Percentiles rank a stretch among this genome's conserved stretches.
These are phyloP conservation scores for Filobasidium wieringae DNA, from an alignment of 768 basidiomycete genomes.

Conservation along the genomic window DNA sequence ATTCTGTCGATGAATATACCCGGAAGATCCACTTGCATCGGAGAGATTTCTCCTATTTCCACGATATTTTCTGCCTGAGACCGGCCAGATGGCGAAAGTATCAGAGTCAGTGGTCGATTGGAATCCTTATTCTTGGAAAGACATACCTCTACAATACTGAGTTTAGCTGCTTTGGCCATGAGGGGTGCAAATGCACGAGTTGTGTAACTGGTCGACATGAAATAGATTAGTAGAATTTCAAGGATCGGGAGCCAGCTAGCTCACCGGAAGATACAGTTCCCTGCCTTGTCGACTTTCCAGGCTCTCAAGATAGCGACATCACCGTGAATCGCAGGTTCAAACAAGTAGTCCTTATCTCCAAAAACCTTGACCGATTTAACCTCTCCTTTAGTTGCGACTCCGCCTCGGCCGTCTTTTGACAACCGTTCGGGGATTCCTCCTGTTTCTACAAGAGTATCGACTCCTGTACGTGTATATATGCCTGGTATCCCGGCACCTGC, in stretches of 20 bases:
- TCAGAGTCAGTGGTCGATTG: background rate
- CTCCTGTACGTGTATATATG: conserved; percentile 31
- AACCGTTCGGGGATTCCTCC: conserved; percentile 28
- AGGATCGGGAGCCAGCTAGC: background rate
- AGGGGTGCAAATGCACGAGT: conserved; percentile 30
- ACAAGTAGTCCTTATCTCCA: conserved; percentile 29
- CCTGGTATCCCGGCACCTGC: conserved; percentile 33
- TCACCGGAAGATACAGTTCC: conserved; percentile 34
- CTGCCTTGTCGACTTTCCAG: conserved; percentile 36
- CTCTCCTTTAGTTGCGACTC: conserved; percentile 22
- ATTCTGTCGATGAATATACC: conserved; percentile 37
- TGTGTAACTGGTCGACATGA: conserved; percentile 23
- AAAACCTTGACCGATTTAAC: conserved; percentile 24
- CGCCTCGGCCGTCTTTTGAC: conserved; percentile 15
- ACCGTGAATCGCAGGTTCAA: conserved; percentile 35
- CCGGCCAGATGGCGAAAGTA: background rate
- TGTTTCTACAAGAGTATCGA: conserved; percentile 29
- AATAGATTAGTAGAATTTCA: background rate
- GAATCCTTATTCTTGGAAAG: background rate
- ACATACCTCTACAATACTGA: conserved; percentile 34
- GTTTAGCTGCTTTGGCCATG: conserved; percentile 29
- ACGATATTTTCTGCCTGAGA: conserved; percentile 35
- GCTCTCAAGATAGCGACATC: conserved; percentile 34
- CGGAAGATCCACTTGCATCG: conserved; percentile 34
- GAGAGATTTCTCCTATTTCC: conserved; percentile 31